Evolutionary conservation across 768 basidiomycete species (phyloP).

Genomic region (Panellus pusillus): DNA sequence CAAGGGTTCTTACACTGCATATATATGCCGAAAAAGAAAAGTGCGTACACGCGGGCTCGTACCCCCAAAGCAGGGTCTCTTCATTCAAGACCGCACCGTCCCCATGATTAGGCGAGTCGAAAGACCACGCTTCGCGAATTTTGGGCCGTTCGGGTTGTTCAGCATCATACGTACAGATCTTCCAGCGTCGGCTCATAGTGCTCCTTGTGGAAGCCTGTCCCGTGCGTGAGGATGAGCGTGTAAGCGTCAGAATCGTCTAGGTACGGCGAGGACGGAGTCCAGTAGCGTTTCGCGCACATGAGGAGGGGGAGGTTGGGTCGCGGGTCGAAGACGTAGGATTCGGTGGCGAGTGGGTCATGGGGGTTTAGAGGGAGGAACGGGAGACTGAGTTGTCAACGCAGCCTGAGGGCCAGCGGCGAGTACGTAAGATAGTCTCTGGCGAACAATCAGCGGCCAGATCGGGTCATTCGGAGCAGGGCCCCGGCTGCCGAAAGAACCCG

Average conservation of each 20-base stretch:
- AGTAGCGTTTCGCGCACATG: conserved; percentile 51
- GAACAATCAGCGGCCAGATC: too few relatives aligned
- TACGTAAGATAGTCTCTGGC: too few relatives aligned
- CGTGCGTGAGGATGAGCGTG: conserved; percentile 54
- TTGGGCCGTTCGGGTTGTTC: conserved; percentile 24
- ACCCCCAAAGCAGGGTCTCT: conserved; percentile 38
- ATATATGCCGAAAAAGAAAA: neutral
- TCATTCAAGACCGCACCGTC: conserved; percentile 53
- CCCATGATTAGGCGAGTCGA: conserved; percentile 58
- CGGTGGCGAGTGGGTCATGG: conserved; percentile 18
- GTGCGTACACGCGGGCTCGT: conserved; percentile 42
- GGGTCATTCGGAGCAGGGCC: too few relatives aligned
- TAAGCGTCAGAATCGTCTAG: conserved; percentile 38
- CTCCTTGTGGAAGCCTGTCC: conserved; percentile 58
- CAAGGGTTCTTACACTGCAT: too few relatives aligned
- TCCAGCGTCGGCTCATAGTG: conserved; percentile 59
- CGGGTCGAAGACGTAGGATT: conserved; percentile 51
- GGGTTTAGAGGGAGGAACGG: neutral
- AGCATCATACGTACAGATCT: conserved; percentile 38
- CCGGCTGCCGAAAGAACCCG: too few relatives aligned
- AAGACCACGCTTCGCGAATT: conserved; percentile 49
- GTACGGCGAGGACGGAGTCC: conserved; percentile 34
- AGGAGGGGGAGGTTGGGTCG: conserved; percentile 51
- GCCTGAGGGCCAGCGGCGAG: too few relatives aligned
- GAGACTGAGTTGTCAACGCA: neutral